Conservation (phyloP, 176 grass and related monocot species). For the Urochloa ruziziensis region DNA sequence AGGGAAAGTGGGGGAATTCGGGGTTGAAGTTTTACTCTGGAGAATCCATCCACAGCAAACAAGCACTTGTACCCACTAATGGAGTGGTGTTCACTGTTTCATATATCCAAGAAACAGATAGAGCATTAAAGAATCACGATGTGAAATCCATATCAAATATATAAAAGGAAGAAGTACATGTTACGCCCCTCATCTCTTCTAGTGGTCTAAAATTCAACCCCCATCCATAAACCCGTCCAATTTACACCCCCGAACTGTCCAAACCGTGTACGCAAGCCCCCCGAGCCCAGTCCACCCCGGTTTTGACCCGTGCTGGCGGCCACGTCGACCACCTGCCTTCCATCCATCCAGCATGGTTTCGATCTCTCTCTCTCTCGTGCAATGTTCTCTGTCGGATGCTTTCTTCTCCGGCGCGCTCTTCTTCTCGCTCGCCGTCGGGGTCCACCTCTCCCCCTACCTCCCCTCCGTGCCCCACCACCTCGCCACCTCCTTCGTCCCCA, state of each 20-base stretch:
- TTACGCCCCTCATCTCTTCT: no score
- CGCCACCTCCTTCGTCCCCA: constrained; percentile 42
- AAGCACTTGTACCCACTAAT: constrained; percentile 77
- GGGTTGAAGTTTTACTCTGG: constrained; percentile 42
- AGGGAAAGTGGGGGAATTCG: constrained; percentile 53
- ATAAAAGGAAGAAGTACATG: no score
- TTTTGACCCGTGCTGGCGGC: no score
- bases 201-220: no score
- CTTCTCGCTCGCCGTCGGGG: constrained; percentile 87
- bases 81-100: constrained; percentile 57
- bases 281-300: no score
- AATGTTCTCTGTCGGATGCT: no score
- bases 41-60: constrained; percentile 78
- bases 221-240: no score
- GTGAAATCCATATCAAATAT: background rate
- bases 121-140: background rate
- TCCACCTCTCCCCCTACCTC: constrained; percentile 84
- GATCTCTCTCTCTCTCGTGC: no score
- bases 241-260: no score
- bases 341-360: no score
- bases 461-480: constrained; percentile 68
- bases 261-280: no score
- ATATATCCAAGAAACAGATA: constrained; percentile 14
- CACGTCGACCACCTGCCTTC: no score
- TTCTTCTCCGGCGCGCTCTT: constrained; percentile 96